These are phyloP conservation scores for Isoetes engelmannii DNA, from an alignment of 83 land plant species.

Conservation along the genomic window DNA sequence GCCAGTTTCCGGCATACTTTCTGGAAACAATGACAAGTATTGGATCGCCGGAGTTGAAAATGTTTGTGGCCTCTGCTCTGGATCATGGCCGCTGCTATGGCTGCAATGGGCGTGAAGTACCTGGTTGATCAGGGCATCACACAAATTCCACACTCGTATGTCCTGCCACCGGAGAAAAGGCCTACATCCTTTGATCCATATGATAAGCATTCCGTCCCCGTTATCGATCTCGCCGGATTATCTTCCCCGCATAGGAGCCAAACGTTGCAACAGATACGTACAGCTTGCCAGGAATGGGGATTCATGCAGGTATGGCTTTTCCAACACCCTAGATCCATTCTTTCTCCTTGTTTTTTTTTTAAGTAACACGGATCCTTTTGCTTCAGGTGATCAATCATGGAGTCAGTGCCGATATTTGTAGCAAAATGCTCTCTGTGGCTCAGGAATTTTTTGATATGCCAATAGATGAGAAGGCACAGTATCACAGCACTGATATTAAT, in stretches of 20 bases:
- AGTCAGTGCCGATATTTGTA: not conserved
- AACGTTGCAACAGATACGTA: not conserved
- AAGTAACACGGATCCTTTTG: not conserved
- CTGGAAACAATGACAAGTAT: too few relatives aligned
- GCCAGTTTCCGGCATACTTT: too few relatives aligned
- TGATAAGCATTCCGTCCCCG: not conserved
- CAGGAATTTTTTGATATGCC: constrained; percentile 7
- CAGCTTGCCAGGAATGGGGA: not conserved
- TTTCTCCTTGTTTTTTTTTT: not conserved
- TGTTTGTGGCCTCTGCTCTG: too few relatives aligned
- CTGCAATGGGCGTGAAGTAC: not conserved
- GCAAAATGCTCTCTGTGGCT: not conserved
- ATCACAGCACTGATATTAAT: not conserved
- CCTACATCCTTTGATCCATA: not conserved
- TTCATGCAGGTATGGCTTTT: not conserved
- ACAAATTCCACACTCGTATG: not conserved
- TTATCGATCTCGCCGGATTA: not conserved
- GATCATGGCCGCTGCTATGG: too few relatives aligned
- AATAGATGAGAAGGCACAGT: not conserved
- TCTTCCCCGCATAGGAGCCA: not conserved
- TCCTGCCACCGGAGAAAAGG: constrained; percentile 2
- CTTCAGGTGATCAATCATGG: constrained; percentile 5
- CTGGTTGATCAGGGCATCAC: not conserved
- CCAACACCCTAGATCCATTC: not conserved
- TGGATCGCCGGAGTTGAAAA: too few relatives aligned